Evolutionary conservation across 805 yeast genomes (phyloP), one percentile per base, ranked within the genome.

Genomic region (Saturnispora sekii): DNA sequence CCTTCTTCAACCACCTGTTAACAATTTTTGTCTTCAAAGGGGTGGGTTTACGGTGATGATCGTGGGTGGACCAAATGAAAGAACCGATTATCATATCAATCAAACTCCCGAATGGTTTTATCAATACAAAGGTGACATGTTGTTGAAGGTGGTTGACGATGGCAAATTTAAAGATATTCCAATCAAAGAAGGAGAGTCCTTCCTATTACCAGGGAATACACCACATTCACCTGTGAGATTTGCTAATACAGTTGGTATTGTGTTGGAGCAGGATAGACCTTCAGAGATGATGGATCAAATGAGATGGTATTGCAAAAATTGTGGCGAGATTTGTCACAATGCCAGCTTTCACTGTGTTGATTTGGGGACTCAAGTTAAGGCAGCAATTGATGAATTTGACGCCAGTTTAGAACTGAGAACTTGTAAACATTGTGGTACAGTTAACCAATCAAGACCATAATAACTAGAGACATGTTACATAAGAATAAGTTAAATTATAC

Each of bases 11-110:
- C 97, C 97, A 1, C 97, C 97, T 1, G 96, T 89, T 31, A 87
- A 87, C 62, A 89, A 89, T 59, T 89, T 66, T 65, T 87, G 96
- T 57, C 74, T 89, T 28, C 95, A 89, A 62, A 70, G 88, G 40
- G 96, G 94, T 5, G 96, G 96, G 0, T 84, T 84, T 60, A 88
- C 96, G 0, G 87, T 88, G 32, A 89, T 89, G 96, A 79, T 88
- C 42, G 95, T 89, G 1, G 97, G 97, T 12, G 97, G 97, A 0
- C 97, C 97, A 3, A 89, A 89, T 60, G 95, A 81, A 56, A 71
- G 97, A 47, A 88, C 95, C 0, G 97, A 89, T 60, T 89, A 86
- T 60, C 97, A 89, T 58, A 76, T 89, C 40, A 89, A 89, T 58
- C 94, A 86, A 55, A 89, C 97, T 0, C 96, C 97, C 0, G 97